phyloP scores from a whole-genome alignment of 164 flowering plant species.

The Magnolia sinica region DNA sequence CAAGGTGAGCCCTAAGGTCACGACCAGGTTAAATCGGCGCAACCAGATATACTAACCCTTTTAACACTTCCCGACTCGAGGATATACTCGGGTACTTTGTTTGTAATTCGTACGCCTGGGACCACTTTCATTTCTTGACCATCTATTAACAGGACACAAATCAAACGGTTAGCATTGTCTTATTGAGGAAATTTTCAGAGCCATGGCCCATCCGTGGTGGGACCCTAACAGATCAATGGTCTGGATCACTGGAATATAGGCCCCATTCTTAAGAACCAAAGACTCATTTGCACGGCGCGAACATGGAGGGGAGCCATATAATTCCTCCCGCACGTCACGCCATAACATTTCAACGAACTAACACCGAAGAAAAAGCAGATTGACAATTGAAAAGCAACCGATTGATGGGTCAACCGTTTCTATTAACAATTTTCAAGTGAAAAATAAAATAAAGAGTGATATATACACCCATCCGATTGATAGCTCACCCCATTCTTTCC shows the following conservation, averaged over 20 bases:
- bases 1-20: too few species aligned
- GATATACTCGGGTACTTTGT: too few species aligned
- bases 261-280: neutral
- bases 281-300: neutral
- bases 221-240: neutral
- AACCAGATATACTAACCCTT: too few species aligned
- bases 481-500: neutral
- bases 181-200: neutral
- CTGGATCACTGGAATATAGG: neutral
- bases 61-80: too few species aligned
- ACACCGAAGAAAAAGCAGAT: neutral
- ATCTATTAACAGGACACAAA: neutral
- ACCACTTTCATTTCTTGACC: neutral
- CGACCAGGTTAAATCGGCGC: too few species aligned
- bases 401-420: neutral
- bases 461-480: neutral
- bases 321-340: conserved; percentile 4
- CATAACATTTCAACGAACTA: neutral
- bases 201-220: neutral
- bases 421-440: too few species aligned
- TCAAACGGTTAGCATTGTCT: neutral
- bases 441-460: neutral
- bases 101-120: too few species aligned
- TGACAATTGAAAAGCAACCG: neutral
- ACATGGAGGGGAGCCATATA: neutral